Conservation (phyloP, 805 yeast species). For the Wilhelminamyces savonicus region DNA sequence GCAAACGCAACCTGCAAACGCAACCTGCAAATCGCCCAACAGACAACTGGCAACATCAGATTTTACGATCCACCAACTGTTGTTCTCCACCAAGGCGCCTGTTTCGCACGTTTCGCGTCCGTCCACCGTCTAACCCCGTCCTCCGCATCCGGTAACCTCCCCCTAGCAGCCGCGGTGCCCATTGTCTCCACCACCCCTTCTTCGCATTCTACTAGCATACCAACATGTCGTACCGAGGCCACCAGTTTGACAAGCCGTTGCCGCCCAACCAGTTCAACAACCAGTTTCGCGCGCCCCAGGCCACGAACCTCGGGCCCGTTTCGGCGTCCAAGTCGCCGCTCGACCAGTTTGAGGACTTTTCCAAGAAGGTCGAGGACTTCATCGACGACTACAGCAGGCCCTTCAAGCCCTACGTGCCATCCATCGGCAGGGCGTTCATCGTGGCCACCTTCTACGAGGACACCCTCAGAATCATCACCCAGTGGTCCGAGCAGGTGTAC, state of each 20-base stretch:
- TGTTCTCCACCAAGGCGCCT: too few relatives aligned
- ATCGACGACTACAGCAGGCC: constrained; percentile 46
- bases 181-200: too few relatives aligned
- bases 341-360: constrained; percentile 43
- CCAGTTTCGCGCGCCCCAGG: constrained; percentile 23
- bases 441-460: constrained; percentile 95
- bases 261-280: constrained; percentile 36
- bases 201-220: too few relatives aligned
- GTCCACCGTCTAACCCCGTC: too few relatives aligned
- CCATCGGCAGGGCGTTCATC: constrained; percentile 80
- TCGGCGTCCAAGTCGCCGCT: constrained; percentile 19
- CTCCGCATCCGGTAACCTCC: too few relatives aligned
- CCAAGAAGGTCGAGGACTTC: constrained; percentile 48
- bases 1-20: too few relatives aligned
- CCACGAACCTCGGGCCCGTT: constrained; percentile 17
- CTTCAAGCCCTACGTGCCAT: constrained; percentile 73
- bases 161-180: too few relatives aligned
- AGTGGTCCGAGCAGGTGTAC: constrained; percentile 88
- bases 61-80: too few relatives aligned
- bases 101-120: too few relatives aligned
- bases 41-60: too few relatives aligned
- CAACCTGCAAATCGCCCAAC: too few relatives aligned
- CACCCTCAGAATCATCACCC: constrained; percentile 71
- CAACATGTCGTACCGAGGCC: constrained; percentile 38
- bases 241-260: constrained; percentile 36